These are phyloP conservation scores for Russula sp. DNA, from an alignment of 768 basidiomycete species.

Conservation along the genomic window DNA sequence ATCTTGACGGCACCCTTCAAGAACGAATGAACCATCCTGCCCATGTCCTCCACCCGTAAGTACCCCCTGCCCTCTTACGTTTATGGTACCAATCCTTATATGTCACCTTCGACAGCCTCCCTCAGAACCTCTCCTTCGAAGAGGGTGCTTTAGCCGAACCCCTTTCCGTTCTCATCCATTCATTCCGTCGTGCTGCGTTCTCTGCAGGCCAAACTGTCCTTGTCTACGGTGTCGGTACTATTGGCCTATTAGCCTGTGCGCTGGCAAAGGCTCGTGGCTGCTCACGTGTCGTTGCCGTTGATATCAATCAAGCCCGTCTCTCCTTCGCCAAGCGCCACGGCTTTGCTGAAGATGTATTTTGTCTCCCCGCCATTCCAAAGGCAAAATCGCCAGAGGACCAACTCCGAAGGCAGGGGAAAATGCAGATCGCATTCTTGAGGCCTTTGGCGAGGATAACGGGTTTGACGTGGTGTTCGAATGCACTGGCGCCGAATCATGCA, in stretches of 20 bases:
- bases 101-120: conserved; percentile 49
- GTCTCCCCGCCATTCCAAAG: conserved; percentile 49
- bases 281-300: conserved; percentile 67
- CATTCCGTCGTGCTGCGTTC: conserved; percentile 46
- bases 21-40: conserved; percentile 86
- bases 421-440: conserved; percentile 48
- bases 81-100: conserved; percentile 2
- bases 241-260: conserved; percentile 86
- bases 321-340: conserved; percentile 73
- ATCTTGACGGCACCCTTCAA: conserved; percentile 90
- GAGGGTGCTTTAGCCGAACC: conserved; percentile 90
- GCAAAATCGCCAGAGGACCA: conserved; percentile 55
- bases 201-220: conserved; percentile 65
- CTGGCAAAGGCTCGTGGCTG: conserved; percentile 73
- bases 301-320: conserved; percentile 82
- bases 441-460: conserved; percentile 65
- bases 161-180: conserved; percentile 82
- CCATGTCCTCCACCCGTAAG: conserved; percentile 82
- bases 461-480: conserved; percentile 95
- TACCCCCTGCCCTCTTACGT: neutral
- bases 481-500: conserved; percentile 88
- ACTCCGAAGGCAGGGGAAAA: conserved; percentile 60
- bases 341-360: conserved; percentile 72
- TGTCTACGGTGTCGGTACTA: conserved; percentile 90
- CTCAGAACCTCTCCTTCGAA: conserved; percentile 71